Evolutionary conservation across 768 basidiomycete genomes (phyloP).

Genomic region (Kondoa subrosea): DNA sequence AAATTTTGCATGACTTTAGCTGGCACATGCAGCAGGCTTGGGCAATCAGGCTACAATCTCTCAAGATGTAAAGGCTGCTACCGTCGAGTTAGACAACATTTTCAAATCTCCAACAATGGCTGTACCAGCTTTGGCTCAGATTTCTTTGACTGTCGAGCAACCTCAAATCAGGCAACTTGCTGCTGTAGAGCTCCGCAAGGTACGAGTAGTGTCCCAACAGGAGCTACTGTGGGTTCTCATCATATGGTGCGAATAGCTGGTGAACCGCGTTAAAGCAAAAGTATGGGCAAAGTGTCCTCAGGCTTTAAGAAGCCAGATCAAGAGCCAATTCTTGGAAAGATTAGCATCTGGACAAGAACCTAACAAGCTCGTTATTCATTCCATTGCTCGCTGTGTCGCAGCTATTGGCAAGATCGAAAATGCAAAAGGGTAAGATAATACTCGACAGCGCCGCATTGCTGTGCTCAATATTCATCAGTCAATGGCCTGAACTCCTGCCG

Average conservation of each 20-base stretch:
- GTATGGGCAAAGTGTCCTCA: slow-evolving; percentile 60
- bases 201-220: not conserved
- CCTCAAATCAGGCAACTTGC: slow-evolving; percentile 74
- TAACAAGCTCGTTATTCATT: slow-evolving; percentile 59
- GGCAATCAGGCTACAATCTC: not conserved
- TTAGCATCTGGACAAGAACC: slow-evolving; percentile 58
- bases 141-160: not conserved
- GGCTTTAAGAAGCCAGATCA: slow-evolving; percentile 62
- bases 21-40: not conserved
- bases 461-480: slow-evolving; percentile 27
- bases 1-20: not conserved
- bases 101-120: not conserved
- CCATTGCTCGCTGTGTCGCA: slow-evolving; percentile 78
- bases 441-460: slow-evolving; percentile 10
- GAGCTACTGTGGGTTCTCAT: not conserved
- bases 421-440: not conserved
- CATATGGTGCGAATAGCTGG: slow-evolving; percentile 21
- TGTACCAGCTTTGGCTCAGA: not conserved
- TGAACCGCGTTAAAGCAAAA: slow-evolving; percentile 57
- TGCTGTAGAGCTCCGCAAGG: slow-evolving; percentile 85
- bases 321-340: slow-evolving; percentile 58
- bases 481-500: slow-evolving; percentile 75
- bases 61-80: not conserved
- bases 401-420: slow-evolving; percentile 47
- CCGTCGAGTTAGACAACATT: slow-evolving; percentile 2